Conservation (phyloP, 2,329 filamentous ascomycete species). For the Colletotrichum tabaci region DNA sequence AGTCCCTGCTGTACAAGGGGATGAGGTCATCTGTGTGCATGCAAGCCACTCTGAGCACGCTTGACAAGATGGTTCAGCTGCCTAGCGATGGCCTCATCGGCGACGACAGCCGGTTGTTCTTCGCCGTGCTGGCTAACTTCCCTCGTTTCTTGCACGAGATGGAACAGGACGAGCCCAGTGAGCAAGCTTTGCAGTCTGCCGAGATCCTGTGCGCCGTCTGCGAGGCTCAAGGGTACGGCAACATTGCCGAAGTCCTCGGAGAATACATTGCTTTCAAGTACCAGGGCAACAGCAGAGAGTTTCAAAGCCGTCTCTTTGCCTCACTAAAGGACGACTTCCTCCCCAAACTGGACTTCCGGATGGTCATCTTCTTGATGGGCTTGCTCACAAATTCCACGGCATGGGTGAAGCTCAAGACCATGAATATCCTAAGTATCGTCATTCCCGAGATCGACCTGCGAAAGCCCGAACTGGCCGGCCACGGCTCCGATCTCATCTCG, state of each 20-base stretch:
- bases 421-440: slow-evolving; percentile 88
- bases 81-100: slow-evolving; percentile 87
- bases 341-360: slow-evolving; percentile 85
- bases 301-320: slow-evolving; percentile 80
- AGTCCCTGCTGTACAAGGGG: slow-evolving; percentile 91
- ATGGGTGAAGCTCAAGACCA: slow-evolving; percentile 94
- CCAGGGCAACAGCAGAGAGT: slow-evolving; percentile 76
- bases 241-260: slow-evolving; percentile 78
- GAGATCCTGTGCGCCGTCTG: slow-evolving; percentile 80
- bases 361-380: slow-evolving; percentile 91
- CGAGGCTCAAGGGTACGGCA: slow-evolving; percentile 77
- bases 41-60: slow-evolving; percentile 80
- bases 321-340: slow-evolving; percentile 86
- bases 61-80: slow-evolving; percentile 84
- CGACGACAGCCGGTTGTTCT: slow-evolving; percentile 85
- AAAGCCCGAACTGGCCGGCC: slow-evolving; percentile 88
- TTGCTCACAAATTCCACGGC: slow-evolving; percentile 89
- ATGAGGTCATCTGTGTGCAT: slow-evolving; percentile 88
- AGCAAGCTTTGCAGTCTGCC: slow-evolving; percentile 73
- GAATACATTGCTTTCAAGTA: slow-evolving; percentile 79
- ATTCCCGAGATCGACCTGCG: slow-evolving; percentile 95
- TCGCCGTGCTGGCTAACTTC: slow-evolving; percentile 91
- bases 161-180: slow-evolving; percentile 73
- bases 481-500: slow-evolving; percentile 95
- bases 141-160: slow-evolving; percentile 87